These are phyloP conservation scores for Pseudoscleropodium purum DNA, from an alignment of 225 moss, liverwort and hornwort species.

Conservation along the genomic window DNA sequence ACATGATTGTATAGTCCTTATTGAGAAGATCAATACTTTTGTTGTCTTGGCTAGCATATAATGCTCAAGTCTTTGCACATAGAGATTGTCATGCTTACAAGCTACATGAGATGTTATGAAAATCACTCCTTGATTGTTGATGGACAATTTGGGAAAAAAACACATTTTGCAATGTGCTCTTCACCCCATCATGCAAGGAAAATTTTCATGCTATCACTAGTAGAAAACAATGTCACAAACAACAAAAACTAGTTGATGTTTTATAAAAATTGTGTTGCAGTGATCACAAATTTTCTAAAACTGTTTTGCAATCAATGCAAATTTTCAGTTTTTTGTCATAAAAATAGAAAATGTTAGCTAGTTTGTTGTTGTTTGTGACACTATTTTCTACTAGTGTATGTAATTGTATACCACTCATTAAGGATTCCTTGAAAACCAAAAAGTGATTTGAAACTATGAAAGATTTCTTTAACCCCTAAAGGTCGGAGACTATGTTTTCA, in stretches of 20 bases:
- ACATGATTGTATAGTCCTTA: not conserved
- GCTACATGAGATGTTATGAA: not conserved
- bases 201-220: too few species aligned
- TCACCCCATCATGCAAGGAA: rapidly evolving
- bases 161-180: too few species aligned
- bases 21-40: not conserved
- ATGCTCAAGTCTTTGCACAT: not conserved
- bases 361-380: too few species aligned
- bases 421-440: not conserved
- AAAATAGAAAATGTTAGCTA: too few species aligned
- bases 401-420: not conserved
- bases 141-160: rapidly evolving
- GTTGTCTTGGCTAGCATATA: not conserved
- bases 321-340: too few species aligned
- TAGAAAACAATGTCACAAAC: too few species aligned
- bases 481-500: too few species aligned
- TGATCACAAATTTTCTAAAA: too few species aligned
- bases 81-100: not conserved
- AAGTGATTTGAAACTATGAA: not conserved
- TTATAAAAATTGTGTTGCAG: too few species aligned
- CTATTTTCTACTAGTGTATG: too few species aligned
- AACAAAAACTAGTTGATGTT: too few species aligned
- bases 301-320: too few species aligned
- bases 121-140: not conserved
- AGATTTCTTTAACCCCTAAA: not conserved